phyloP scores from a whole-genome alignment of 1,139 yeast genomes.

The Scheffersomyces illinoinensis region DNA sequence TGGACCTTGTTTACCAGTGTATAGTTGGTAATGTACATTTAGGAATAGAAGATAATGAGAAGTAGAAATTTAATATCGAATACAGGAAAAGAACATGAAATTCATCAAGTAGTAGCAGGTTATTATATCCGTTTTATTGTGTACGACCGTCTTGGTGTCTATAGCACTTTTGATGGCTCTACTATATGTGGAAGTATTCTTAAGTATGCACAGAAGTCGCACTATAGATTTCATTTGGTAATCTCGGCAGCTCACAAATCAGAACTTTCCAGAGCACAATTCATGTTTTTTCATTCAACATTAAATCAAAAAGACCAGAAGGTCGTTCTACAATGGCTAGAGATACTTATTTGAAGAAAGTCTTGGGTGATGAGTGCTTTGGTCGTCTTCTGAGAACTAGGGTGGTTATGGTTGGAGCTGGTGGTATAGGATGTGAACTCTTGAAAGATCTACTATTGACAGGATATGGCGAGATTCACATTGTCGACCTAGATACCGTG shows the following conservation, averaged over 20 bases:
- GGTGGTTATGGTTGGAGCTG: constrained; percentile 93
- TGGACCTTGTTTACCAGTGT: constrained; percentile 70
- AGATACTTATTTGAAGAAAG: constrained; percentile 44
- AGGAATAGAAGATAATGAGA: background rate
- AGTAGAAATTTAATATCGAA: background rate
- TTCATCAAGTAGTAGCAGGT: too few relatives aligned
- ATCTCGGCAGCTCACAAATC: background rate
- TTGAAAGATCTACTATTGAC: constrained; percentile 80
- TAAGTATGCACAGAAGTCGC: background rate
- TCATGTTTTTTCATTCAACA: background rate
- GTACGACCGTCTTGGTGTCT: background rate
- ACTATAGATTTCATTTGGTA: background rate
- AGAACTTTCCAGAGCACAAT: background rate
- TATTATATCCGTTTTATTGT: too few relatives aligned
- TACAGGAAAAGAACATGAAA: background rate
- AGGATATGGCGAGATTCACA: constrained; percentile 87
- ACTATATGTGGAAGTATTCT: background rate
- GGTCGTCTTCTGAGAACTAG: constrained; percentile 41
- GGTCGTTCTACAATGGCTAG: constrained; percentile 25
- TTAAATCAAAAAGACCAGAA: background rate
- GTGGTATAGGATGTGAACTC: constrained; percentile 98
- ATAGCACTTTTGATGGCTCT: background rate
- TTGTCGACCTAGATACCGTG: constrained; percentile 92
- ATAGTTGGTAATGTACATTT: constrained; percentile 19
- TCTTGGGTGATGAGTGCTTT: constrained; percentile 44